phyloP scores from a whole-genome alignment of 345 rosid genomes.

The Nasturtium officinale region DNA sequence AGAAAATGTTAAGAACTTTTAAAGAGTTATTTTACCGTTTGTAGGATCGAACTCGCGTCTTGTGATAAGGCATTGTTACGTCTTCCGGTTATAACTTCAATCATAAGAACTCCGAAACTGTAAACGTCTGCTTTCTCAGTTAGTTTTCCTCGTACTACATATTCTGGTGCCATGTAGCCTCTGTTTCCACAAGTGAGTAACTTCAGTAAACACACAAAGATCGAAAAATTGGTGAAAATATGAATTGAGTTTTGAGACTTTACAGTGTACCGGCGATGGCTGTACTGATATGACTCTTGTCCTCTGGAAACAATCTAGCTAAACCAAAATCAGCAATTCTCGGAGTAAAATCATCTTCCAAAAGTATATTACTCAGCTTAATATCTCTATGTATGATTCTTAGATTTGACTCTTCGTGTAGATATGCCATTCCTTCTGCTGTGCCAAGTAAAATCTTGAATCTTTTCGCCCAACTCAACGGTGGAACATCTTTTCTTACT shows the following conservation, averaged over 20 bases:
- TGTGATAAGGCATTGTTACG: slow-evolving; percentile 51
- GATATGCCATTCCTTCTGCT: slow-evolving; percentile 83
- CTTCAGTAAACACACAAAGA: neutral
- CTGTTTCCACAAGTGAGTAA: slow-evolving; percentile 41
- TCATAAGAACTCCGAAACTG: slow-evolving; percentile 77
- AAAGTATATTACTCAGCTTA: slow-evolving; percentile 72
- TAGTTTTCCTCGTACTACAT: slow-evolving; percentile 67
- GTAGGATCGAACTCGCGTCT: slow-evolving; percentile 55
- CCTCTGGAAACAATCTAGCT: slow-evolving; percentile 73
- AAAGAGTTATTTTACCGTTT: slow-evolving; percentile 50
- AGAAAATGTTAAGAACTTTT: neutral
- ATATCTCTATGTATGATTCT: slow-evolving; percentile 93
- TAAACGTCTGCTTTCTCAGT: slow-evolving; percentile 88
- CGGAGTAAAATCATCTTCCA: slow-evolving; percentile 66
- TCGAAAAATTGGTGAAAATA: neutral
- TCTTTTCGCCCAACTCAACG: slow-evolving; percentile 62
- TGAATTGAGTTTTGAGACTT: slow-evolving; percentile 23
- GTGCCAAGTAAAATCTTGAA: slow-evolving; percentile 63
- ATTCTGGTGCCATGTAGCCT: slow-evolving; percentile 97
- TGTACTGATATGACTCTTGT: slow-evolving; percentile 69
- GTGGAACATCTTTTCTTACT: slow-evolving; percentile 51
- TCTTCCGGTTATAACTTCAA: slow-evolving; percentile 69
- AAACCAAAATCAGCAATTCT: slow-evolving; percentile 96
- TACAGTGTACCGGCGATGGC: slow-evolving; percentile 91
- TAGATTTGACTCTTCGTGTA: slow-evolving; percentile 70